Conservation (phyloP, 2,329 filamentous ascomycete genomes). For the Sclerotinia subarctica region DNA sequence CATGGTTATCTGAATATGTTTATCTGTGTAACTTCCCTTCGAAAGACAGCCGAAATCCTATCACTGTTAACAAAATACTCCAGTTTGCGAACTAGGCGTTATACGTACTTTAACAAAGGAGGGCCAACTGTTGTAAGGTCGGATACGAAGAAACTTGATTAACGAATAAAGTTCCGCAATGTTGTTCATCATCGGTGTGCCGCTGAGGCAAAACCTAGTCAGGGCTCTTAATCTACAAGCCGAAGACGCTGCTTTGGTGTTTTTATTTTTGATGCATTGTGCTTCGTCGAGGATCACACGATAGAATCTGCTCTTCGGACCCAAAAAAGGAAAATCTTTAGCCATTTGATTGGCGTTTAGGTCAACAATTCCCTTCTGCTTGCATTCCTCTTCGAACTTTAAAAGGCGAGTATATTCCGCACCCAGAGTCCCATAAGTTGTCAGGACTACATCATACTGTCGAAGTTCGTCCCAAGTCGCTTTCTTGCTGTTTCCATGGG, state of each 20-base stretch:
- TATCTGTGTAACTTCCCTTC: constrained; percentile 28
- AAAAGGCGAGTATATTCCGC: constrained; percentile 63
- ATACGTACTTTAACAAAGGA: constrained; percentile 55
- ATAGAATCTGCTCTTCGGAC: constrained; percentile 60
- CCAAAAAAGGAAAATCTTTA: constrained; percentile 48
- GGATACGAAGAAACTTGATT: constrained; percentile 72
- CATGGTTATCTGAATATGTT: constrained; percentile 53
- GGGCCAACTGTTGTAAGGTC: constrained; percentile 65
- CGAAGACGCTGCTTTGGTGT: constrained; percentile 59
- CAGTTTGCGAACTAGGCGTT: constrained; percentile 24
- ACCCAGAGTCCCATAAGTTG: constrained; percentile 71
- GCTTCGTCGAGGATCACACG: constrained; percentile 76
- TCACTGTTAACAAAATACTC: constrained; percentile 11
- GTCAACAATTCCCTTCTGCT: constrained; percentile 25
- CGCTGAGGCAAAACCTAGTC: constrained; percentile 72
- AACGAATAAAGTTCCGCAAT: constrained; percentile 75
- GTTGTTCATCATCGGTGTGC: constrained; percentile 86
- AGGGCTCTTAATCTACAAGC: constrained; percentile 55
- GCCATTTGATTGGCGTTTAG: constrained; percentile 42
- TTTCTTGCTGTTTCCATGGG: constrained; percentile 61
- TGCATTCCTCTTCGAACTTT: constrained; percentile 42
- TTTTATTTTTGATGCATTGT: constrained; percentile 75
- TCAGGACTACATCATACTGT: constrained; percentile 70
- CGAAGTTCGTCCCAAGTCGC: constrained; percentile 59
- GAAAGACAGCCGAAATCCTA: constrained; percentile 35